A percentile compares a stretch with the other conserved stretches of the same genome.
These are phyloP conservation scores for Onygena corvina DNA, from an alignment of 2,329 filamentous ascomycete species.

Conservation along the genomic window DNA sequence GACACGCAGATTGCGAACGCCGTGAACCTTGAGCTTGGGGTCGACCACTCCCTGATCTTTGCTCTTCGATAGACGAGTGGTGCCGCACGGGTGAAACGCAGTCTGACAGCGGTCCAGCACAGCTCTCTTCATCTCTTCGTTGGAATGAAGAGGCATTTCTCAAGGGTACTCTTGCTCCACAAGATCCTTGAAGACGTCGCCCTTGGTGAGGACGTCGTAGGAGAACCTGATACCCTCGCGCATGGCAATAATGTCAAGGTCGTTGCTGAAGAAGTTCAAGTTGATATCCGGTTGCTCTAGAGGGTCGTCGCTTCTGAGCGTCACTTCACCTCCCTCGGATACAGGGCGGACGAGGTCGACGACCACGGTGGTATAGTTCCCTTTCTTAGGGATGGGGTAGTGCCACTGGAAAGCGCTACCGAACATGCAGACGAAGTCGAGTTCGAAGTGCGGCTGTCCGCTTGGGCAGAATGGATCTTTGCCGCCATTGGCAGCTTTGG, in stretches of 20 bases:
- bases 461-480: constrained; percentile 44
- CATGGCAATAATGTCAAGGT: constrained; percentile 37
- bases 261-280: constrained; percentile 30
- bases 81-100: constrained; percentile 48
- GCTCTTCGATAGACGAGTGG: constrained; percentile 40
- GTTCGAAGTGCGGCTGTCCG: constrained; percentile 50
- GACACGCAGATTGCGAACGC: constrained; percentile 42
- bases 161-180: constrained; percentile 43
- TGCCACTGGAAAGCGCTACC: constrained; percentile 42
- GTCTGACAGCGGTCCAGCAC: constrained; percentile 51
- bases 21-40: constrained; percentile 41
- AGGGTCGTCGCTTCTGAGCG: constrained; percentile 30
- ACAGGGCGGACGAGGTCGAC: constrained; percentile 41
- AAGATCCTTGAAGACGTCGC: constrained; percentile 42
- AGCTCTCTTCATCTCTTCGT: constrained; percentile 45
- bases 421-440: constrained; percentile 52
- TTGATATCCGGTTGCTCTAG: constrained; percentile 33
- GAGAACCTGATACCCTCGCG: constrained; percentile 45
- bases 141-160: constrained; percentile 45
- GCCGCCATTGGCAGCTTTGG: constrained; percentile 31
- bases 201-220: constrained; percentile 45
- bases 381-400: constrained; percentile 32
- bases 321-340: constrained; percentile 36
- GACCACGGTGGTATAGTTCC: constrained; percentile 47
- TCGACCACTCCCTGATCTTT: constrained; percentile 45